Evolutionary conservation across 73 alveolate species (phyloP), one percentile per base, ranked within the genome.

Genomic region (Breviolum minutum): DNA sequence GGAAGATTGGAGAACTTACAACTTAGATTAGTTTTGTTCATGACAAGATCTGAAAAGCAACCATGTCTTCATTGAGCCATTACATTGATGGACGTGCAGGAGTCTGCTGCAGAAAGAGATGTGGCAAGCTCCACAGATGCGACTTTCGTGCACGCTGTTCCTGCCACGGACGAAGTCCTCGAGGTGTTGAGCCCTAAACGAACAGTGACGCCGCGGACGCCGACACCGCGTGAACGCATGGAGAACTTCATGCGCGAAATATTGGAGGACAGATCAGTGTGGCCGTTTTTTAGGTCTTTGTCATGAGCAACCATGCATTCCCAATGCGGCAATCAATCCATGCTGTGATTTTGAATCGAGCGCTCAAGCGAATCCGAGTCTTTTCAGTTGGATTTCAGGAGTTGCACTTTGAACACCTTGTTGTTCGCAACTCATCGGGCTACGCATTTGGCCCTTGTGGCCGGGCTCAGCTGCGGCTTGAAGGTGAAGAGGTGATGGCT

Each of bases 181-280:
- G 88, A 54, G 74, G 92, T 24, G 92, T 54, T 26, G 62, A 83
- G 92, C 92, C 92, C 92, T 60, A 61, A 54, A 26, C 92, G 74
- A 48, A 22, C 92, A 7, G 74, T 83, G 92, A 83, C 92, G 8
- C 92, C 92, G 26, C 54, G 32, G 74, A 83, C 92, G 61, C 92
- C 92, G 20, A 61, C 73, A 8, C 70, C 70, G 19, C 32, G 74
- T 8, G 92, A 83, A 12, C 92, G 32, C 61, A 61, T 83, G 92
- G 92, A 83, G n/a, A 83, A 48, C 92, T 29, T 61, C 32, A 83
- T 83, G 92, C 48, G 92, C 22, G 92, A 61, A 27, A 61, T 83
- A 48, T 26, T 83, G 54, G 92, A 83, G 92, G 92, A 83, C n/a
- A 26, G 61, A 40, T 40, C 54, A 40, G 54, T 14, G 77, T 17